These are phyloP conservation scores for Diaporthe sp. DNA, from an alignment of 2,329 filamentous ascomycete species.

Conservation along the genomic window DNA sequence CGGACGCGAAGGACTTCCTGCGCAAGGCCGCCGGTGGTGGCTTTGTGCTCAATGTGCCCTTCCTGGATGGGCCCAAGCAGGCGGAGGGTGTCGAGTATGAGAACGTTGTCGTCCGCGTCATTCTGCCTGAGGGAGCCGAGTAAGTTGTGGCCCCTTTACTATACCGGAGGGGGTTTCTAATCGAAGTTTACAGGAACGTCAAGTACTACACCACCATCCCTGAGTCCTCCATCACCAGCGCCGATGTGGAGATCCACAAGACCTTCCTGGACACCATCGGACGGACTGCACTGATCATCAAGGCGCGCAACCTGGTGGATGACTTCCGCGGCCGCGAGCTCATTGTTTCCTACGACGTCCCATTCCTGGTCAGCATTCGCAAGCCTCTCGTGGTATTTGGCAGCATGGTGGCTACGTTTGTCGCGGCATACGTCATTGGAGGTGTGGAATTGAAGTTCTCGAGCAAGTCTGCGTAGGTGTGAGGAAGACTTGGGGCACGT, in stretches of 20 bases:
- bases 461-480: slow-evolving; percentile 48
- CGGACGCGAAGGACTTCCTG: slow-evolving; percentile 82
- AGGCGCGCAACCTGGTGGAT: slow-evolving; percentile 89
- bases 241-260: slow-evolving; percentile 75
- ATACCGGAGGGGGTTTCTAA: slow-evolving; percentile 44
- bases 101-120: slow-evolving; percentile 82
- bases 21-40: slow-evolving; percentile 75
- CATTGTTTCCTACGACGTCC: slow-evolving; percentile 90
- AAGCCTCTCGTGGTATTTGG: slow-evolving; percentile 89
- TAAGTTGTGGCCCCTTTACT: slow-evolving; percentile 60
- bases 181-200: slow-evolving; percentile 76
- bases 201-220: slow-evolving; percentile 83
- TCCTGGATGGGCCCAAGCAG: slow-evolving; percentile 92
- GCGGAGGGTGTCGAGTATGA: slow-evolving; percentile 89
- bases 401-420: slow-evolving; percentile 81
- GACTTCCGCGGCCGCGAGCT: slow-evolving; percentile 88
- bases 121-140: slow-evolving; percentile 92
- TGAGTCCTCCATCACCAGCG: slow-evolving; percentile 69
- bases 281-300: slow-evolving; percentile 84
- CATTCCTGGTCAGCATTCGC: slow-evolving; percentile 79
- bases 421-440: slow-evolving; percentile 80
- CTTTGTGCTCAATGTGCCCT: slow-evolving; percentile 91
- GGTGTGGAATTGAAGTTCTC: slow-evolving; percentile 85
- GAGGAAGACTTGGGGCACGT: slow-evolving; percentile 44
- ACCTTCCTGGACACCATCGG: slow-evolving; percentile 96